Conservation (phyloP, 257 asterid species). For the Nicotiana obtusifolia region DNA sequence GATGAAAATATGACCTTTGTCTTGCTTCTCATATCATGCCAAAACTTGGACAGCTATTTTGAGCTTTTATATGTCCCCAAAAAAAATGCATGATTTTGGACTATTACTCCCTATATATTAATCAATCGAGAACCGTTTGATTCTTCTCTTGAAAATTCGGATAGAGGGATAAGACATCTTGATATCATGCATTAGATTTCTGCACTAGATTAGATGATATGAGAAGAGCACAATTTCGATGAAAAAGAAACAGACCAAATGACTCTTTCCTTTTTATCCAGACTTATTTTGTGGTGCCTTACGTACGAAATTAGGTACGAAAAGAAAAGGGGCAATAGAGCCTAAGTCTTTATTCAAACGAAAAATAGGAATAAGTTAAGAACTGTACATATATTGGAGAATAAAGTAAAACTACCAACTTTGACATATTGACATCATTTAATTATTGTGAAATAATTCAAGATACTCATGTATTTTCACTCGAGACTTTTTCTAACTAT, state of each 20-base stretch:
- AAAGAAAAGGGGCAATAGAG: not conserved
- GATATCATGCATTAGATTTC: not conserved
- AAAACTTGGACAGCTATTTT: conserved; percentile 37
- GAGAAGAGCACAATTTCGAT: not conserved
- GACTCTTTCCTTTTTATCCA: not conserved
- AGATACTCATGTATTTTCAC: not conserved
- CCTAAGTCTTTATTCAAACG: not conserved
- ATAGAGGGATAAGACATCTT: not conserved
- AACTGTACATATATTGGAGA: not conserved
- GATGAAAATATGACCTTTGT: not conserved
- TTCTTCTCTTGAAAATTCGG: not conserved
- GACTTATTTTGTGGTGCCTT: not conserved
- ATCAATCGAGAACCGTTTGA: not conserved
- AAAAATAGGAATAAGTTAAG: not conserved
- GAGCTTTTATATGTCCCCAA: not conserved
- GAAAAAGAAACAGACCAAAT: not conserved
- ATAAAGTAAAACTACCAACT: not conserved
- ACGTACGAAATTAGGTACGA: not conserved
- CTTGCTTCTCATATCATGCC: conserved; percentile 13
- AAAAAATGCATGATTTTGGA: conserved; percentile 18
- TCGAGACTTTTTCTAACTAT: not conserved
- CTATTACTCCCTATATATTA: not conserved
- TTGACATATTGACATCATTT: not conserved
- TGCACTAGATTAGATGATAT: not conserved
- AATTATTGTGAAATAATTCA: not conserved